Percentiles rank a stretch among this genome's conserved stretches.
These are phyloP conservation scores for Solanum sejunctum DNA, from an alignment of 257 asterid species.

Conservation along the genomic window DNA sequence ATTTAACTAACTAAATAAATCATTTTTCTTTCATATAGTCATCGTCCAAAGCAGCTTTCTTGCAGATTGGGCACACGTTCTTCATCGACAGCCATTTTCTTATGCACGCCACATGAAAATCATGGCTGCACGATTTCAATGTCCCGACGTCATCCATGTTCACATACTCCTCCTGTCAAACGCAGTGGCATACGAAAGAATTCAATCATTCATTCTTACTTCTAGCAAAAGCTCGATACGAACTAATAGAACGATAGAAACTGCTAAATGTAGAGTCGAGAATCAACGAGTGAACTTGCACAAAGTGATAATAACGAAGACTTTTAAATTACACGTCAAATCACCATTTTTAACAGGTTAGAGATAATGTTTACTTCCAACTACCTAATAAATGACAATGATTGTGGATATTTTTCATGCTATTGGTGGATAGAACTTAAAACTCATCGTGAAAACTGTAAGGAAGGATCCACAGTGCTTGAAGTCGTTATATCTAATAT, in stretches of 20 bases:
- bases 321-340: neutral
- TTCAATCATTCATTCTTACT: neutral
- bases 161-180: slow-evolving; percentile 55
- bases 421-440: neutral
- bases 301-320: neutral
- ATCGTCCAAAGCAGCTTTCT: slow-evolving; percentile 33
- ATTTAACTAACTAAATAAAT: neutral
- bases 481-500: neutral
- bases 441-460: neutral
- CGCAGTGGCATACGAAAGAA: neutral
- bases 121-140: slow-evolving; percentile 47
- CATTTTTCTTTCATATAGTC: neutral
- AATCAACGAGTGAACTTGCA: neutral
- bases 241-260: neutral
- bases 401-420: neutral
- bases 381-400: neutral
- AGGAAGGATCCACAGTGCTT: neutral
- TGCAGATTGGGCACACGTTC: slow-evolving; percentile 55
- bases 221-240: neutral
- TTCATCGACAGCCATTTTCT: slow-evolving; percentile 66
- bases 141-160: slow-evolving; percentile 51
- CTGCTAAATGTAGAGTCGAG: neutral
- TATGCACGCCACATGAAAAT: slow-evolving; percentile 60
- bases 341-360: neutral
- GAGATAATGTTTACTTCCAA: too few relatives aligned